These are phyloP conservation scores for Globisporangium iwayamae DNA, from an alignment of 352 stramenopile genomes.

Conservation along the genomic window DNA sequence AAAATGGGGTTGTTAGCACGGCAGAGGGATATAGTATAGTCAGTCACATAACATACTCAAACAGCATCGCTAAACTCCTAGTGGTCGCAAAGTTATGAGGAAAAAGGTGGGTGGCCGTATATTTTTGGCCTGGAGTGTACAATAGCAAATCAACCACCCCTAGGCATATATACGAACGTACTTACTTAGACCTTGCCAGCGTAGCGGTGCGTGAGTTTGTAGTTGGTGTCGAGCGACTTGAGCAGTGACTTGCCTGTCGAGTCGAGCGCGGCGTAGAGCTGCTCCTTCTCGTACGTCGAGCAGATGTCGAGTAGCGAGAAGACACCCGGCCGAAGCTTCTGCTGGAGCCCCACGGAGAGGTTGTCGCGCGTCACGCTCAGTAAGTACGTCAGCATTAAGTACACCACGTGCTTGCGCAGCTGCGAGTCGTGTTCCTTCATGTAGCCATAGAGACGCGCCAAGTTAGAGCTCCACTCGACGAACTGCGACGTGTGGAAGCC, in stretches of 20 bases:
- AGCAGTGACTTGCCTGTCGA: slow-evolving; percentile 81
- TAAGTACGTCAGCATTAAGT: slow-evolving; percentile 72
- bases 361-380: slow-evolving; percentile 54
- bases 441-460: slow-evolving; percentile 83
- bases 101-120: too few relatives aligned
- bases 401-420: slow-evolving; percentile 84
- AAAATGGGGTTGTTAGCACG: too few relatives aligned
- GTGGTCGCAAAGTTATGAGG: too few relatives aligned
- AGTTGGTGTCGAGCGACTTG: slow-evolving; percentile 80
- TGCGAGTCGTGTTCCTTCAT: slow-evolving; percentile 78
- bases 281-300: slow-evolving; percentile 81
- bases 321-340: slow-evolving; percentile 65
- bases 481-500: slow-evolving; percentile 12
- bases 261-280: slow-evolving; percentile 79
- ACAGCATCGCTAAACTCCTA: too few relatives aligned
- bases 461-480: slow-evolving; percentile 77
- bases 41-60: too few relatives aligned
- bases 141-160: neutral
- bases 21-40: too few relatives aligned
- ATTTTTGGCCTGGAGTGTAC: too few relatives aligned
- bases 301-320: slow-evolving; percentile 83
- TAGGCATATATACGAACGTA: slow-evolving; percentile 9
- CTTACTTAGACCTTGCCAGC: slow-evolving; percentile 72
- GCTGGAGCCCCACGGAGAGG: slow-evolving; percentile 52
- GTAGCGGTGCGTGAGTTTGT: slow-evolving; percentile 86